Conservation (phyloP, 108 stramenopile species). For the Cyclotella distinguenda region DNA sequence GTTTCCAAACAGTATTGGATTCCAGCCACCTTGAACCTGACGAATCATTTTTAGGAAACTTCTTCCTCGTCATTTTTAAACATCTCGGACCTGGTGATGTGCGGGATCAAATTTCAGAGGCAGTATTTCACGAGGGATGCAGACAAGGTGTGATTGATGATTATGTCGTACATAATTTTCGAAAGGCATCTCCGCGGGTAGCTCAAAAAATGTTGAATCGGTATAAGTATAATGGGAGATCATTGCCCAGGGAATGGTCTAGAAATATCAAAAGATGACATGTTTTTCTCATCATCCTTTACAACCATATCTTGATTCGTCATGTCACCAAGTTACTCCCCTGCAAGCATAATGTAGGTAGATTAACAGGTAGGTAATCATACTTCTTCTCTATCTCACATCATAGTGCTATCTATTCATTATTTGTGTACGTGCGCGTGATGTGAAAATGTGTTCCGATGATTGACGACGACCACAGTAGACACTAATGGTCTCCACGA, state of each 20-base stretch:
- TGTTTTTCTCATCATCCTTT: no score
- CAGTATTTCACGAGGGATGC: constrained; percentile 32
- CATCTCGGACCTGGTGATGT: constrained; percentile 24
- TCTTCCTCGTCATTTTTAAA: constrained; percentile 31
- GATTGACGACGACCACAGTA: no score
- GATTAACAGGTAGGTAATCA: no score
- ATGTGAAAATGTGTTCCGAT: no score
- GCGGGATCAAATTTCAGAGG: constrained; percentile 33
- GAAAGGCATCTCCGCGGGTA: constrained; percentile 23
- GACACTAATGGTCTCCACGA: no score
- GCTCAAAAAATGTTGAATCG: constrained; percentile 14
- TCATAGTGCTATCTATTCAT: no score
- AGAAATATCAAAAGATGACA: no score
- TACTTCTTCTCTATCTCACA: no score
- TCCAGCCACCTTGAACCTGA: constrained; percentile 26
- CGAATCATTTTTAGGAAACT: constrained; percentile 21
- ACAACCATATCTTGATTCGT: no score
- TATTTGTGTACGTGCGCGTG: no score
- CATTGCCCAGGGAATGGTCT: constrained; percentile 16
- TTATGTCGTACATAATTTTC: constrained; percentile 26
- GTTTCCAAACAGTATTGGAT: constrained; percentile 28
- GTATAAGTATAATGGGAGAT: neutral
- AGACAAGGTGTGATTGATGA: constrained; percentile 21
- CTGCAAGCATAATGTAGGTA: no score
- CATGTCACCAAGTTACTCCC: no score